Conservation (phyloP, 176 grass and related monocot species). For the Aegilops speltoides region DNA sequence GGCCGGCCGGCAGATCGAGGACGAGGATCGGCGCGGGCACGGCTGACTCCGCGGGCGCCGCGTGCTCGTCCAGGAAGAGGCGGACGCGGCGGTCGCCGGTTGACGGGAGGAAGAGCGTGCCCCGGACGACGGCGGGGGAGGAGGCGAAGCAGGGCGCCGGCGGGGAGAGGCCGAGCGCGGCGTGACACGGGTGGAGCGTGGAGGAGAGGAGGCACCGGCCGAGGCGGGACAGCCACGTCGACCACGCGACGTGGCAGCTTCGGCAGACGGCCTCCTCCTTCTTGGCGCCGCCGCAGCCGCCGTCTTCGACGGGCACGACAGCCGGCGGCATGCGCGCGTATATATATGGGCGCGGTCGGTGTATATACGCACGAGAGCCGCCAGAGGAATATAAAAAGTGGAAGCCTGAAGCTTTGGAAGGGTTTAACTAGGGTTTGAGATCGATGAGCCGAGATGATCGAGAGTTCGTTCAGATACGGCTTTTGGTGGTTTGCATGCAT, state of each 20-base stretch:
- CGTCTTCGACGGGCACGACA: slow-evolving; percentile 15
- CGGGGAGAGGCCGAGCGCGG: background rate
- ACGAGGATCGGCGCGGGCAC: slow-evolving; percentile 17
- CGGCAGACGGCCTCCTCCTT: background rate
- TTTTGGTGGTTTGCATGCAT: background rate
- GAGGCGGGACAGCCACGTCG: slow-evolving; percentile 31
- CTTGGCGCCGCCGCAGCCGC: background rate
- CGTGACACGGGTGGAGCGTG: slow-evolving; percentile 33
- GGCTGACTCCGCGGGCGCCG: background rate
- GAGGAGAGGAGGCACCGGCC: slow-evolving; percentile 32
- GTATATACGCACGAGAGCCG: background rate
- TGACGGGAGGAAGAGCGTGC: slow-evolving; percentile 53
- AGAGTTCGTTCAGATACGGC: slow-evolving; percentile 14
- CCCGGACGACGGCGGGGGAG: slow-evolving; percentile 24
- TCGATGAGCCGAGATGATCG: background rate
- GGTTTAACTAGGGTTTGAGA: slow-evolving; percentile 11
- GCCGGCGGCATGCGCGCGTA: slow-evolving; percentile 22
- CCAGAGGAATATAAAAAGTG: background rate
- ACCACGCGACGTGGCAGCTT: slow-evolving; percentile 39
- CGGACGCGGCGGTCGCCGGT: slow-evolving; percentile 38
- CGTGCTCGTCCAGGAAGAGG: slow-evolving; percentile 51
- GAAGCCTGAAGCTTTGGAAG: background rate
- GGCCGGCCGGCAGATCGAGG: slow-evolving; percentile 44
- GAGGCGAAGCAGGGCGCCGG: background rate
- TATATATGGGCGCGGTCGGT: background rate